A percentile compares a stretch with the other conserved stretches of the same genome.
These are phyloP conservation scores for Lentinus brumalis DNA, from an alignment of 768 basidiomycete species.

Conservation along the genomic window DNA sequence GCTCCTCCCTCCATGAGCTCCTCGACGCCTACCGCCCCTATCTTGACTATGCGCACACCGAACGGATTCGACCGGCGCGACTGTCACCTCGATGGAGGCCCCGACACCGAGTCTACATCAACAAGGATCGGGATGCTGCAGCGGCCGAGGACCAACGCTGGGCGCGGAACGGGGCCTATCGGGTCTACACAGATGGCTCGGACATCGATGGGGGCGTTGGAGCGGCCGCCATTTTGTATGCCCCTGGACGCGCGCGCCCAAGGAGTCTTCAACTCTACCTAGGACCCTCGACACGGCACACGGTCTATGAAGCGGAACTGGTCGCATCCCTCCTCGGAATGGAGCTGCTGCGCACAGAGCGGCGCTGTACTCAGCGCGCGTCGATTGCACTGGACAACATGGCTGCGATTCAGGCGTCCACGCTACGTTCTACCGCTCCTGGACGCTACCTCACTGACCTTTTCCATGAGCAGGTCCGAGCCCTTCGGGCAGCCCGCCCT, in stretches of 20 bases:
- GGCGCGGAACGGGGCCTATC: neutral
- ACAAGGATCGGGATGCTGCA: conserved; percentile 7
- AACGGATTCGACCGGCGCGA: conserved; percentile 16
- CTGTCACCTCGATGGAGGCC: conserved; percentile 15
- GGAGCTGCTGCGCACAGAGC: conserved; percentile 26
- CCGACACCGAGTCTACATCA: neutral
- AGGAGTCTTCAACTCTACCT: conserved; percentile 22
- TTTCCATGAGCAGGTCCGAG: conserved; percentile 1
- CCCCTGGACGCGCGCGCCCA: neutral
- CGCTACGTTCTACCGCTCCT: neutral
- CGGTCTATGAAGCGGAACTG: conserved; percentile 33
- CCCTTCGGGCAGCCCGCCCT: neutral
- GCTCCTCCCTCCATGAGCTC: conserved; percentile 24
- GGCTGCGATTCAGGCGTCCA: neutral
- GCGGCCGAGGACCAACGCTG: conserved; percentile 2
- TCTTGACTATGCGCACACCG: conserved; percentile 17
- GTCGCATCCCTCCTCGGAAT: conserved; percentile 30
- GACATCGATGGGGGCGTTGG: conserved; percentile 30
- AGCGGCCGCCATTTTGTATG: conserved; percentile 31
- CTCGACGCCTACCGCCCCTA: conserved; percentile 15
- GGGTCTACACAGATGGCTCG: conserved; percentile 35
- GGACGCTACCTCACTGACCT: conserved; percentile 13
- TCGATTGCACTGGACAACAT: conserved; percentile 15
- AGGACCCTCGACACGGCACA: conserved; percentile 26
- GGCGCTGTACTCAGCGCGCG: neutral